Percentiles rank a stretch among this genome's conserved stretches.
These are phyloP conservation scores for Cutaneotrichosporon spelunceum DNA, from an alignment of 1,284 basidiomycete species.

Conservation along the genomic window DNA sequence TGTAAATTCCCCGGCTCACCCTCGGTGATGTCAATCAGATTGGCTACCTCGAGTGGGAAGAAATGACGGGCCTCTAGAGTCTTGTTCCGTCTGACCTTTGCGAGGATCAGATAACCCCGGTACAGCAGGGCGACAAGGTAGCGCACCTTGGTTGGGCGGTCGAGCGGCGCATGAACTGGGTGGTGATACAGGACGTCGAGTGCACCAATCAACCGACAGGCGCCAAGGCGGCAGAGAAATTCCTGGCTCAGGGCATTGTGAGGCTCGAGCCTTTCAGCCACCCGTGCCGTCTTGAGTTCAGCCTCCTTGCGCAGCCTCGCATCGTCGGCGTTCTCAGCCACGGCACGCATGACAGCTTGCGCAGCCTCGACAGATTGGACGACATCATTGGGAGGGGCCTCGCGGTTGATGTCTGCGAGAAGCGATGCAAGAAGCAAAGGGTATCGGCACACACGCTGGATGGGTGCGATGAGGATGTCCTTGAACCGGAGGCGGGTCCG, in stretches of 20 bases:
- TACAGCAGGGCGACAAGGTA: conserved; percentile 87
- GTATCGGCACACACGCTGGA: conserved; percentile 87
- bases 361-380: conserved; percentile 40
- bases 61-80: conserved; percentile 81
- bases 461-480: conserved; percentile 84
- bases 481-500: conserved; percentile 56
- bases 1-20: conserved; percentile 53
- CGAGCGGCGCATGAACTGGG: conserved; percentile 44
- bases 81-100: conserved; percentile 75
- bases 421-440: conserved; percentile 79
- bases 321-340: conserved; percentile 58
- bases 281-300: conserved; percentile 64
- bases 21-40: conserved; percentile 65
- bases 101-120: conserved; percentile 75
- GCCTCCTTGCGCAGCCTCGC: conserved; percentile 60
- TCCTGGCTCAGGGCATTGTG: conserved; percentile 48
- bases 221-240: conserved; percentile 67
- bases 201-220: conserved; percentile 71
- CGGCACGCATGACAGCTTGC: conserved; percentile 58
- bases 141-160: conserved; percentile 64
- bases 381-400: conserved; percentile 21
- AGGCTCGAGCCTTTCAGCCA: conserved; percentile 62
- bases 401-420: conserved; percentile 38
- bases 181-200: conserved; percentile 76
- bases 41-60: conserved; percentile 71